Conservation (phyloP, 1,284 basidiomycete species). For the Quambalaria eucalypti region DNA sequence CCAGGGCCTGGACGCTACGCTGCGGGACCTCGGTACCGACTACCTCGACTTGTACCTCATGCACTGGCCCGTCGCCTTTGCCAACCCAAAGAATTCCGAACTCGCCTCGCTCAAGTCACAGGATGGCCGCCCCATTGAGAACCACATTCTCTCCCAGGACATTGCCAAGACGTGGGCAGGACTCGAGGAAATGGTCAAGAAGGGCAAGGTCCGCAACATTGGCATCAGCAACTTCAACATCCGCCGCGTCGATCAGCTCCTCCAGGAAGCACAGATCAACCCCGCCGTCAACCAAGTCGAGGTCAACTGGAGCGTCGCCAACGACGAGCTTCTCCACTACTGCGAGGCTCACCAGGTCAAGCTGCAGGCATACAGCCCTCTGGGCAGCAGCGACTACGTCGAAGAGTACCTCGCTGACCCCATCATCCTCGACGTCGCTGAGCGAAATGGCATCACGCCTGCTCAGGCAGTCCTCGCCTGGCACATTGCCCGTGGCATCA, state of each 20-base stretch:
- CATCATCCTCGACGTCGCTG: conserved; percentile 29
- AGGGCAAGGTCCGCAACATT: conserved; percentile 48
- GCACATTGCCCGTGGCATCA: conserved; percentile 31
- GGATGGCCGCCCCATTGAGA: conserved; percentile 55
- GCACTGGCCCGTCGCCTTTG: conserved; percentile 56
- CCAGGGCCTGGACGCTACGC: conserved; percentile 60
- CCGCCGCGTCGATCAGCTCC: conserved; percentile 23
- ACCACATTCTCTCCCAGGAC: conserved; percentile 53
- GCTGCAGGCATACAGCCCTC: conserved; percentile 35
- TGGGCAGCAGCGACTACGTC: conserved; percentile 28
- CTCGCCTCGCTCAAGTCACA: conserved; percentile 26
- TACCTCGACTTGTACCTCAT: conserved; percentile 76
- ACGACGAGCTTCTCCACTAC: conserved; percentile 64
- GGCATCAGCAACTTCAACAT: conserved; percentile 55
- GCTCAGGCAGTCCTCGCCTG: conserved; percentile 34
- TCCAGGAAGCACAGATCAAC: conserved; percentile 20
- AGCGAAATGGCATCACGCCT: conserved; percentile 32
- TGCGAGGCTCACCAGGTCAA: conserved; percentile 48
- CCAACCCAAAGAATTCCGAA: conserved; percentile 31
- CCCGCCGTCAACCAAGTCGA: conserved; percentile 41
- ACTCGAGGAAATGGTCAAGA: conserved; percentile 41
- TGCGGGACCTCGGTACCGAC: conserved; percentile 61
- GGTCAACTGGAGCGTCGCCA: conserved; percentile 54
- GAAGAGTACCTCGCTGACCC: conserved; percentile 25
- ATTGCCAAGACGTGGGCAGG: conserved; percentile 31